Evolutionary conservation across 169 alveolate genomes (phyloP).

Genomic region (Cryptosporidium ryanae): DNA sequence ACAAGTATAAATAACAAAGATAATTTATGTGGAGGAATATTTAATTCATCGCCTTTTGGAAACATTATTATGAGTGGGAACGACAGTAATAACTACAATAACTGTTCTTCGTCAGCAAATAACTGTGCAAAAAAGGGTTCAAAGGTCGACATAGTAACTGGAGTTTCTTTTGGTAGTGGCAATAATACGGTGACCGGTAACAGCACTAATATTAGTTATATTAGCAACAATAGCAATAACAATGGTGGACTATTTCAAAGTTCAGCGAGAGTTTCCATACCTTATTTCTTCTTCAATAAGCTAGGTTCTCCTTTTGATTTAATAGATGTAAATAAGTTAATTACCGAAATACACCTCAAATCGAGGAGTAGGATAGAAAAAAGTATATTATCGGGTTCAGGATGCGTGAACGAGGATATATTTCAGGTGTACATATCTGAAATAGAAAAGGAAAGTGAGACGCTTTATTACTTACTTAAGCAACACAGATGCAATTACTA

Average conservation of each 20-base stretch:
- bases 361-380: conserved; percentile 14
- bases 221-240: too few relatives aligned
- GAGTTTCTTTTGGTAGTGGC: conserved; percentile 22
- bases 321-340: conserved; percentile 39
- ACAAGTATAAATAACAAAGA: too few relatives aligned
- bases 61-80: background rate
- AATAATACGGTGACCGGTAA: background rate
- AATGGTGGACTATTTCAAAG: background rate
- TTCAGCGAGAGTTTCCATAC: conserved; percentile 41
- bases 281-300: conserved; percentile 60
- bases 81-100: background rate
- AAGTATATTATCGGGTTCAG: background rate
- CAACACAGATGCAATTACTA: conserved; percentile 89
- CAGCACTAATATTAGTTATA: too few relatives aligned
- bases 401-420: conserved; percentile 21
- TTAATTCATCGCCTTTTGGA: too few relatives aligned
- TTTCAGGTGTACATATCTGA: conserved; percentile 52
- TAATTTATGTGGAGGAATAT: too few relatives aligned
- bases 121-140: background rate
- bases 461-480: conserved; percentile 82
- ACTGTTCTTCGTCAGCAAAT: conserved; percentile 12
- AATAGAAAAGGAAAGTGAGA: conserved; percentile 64
- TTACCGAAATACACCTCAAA: conserved; percentile 43
- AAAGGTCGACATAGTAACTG: background rate
- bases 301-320: conserved; percentile 72